phyloP scores from a whole-genome alignment of 306 rosid species.

The Vigna trinervia region DNA sequence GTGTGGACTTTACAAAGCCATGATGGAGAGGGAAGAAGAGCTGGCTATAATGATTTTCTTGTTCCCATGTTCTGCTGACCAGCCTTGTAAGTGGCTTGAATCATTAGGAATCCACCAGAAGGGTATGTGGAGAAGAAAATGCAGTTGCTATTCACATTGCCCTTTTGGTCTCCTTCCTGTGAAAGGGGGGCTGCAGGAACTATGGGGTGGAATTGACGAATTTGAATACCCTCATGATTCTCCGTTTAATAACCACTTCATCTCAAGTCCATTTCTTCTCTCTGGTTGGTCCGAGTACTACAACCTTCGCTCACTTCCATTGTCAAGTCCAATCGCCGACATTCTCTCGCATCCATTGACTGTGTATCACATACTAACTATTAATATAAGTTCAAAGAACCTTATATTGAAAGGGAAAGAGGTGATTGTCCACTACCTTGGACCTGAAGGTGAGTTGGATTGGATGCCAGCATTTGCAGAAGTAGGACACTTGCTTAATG shows the following conservation, averaged over 20 bases:
- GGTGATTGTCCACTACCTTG: constrained; percentile 68
- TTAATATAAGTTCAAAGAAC: constrained; percentile 66
- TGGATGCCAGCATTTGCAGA: constrained; percentile 75
- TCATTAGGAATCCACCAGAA: constrained; percentile 63
- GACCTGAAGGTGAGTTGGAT: constrained; percentile 75
- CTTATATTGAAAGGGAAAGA: constrained; percentile 64
- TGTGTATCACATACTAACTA: constrained; percentile 62
- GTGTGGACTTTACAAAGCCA: constrained; percentile 66
- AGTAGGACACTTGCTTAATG: constrained; percentile 67
- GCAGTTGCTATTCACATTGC: constrained; percentile 66
- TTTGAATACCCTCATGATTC: constrained; percentile 63
- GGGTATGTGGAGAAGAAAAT: constrained; percentile 77
- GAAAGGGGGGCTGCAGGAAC: constrained; percentile 62
- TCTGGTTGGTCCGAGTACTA: constrained; percentile 73
- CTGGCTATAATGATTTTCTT: constrained; percentile 61
- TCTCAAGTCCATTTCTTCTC: constrained; percentile 56
- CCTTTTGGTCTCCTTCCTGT: constrained; percentile 69
- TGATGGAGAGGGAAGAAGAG: constrained; percentile 81
- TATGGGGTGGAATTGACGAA: constrained; percentile 67
- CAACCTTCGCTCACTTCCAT: constrained; percentile 64
- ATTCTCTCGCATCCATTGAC: constrained; percentile 69
- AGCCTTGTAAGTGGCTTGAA: constrained; percentile 74
- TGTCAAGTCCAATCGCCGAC: constrained; percentile 64
- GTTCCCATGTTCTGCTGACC: constrained; percentile 65
- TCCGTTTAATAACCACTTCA: constrained; percentile 61